Evolutionary conservation across 164 flowering plant species (phyloP).

Genomic region (Magnolia kwangsiensis): DNA sequence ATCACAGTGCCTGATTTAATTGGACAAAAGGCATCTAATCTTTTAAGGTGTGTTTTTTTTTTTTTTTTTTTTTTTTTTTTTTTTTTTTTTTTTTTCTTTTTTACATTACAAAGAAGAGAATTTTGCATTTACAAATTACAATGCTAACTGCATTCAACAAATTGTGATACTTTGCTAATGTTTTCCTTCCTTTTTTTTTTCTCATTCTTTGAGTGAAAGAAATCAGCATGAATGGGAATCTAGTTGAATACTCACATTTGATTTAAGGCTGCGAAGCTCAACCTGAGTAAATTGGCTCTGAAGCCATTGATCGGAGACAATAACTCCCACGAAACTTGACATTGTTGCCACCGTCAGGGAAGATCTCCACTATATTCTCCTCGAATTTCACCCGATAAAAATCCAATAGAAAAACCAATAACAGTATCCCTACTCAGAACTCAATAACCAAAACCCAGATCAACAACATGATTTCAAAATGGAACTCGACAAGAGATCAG

Average conservation of each 20-base stretch:
- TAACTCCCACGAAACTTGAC: conserved; percentile 63
- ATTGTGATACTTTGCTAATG: too few species aligned
- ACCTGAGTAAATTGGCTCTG: conserved; percentile 83
- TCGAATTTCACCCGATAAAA: conserved; percentile 6
- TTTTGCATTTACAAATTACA: background rate
- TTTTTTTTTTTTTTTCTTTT: too few species aligned
- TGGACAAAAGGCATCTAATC: background rate
- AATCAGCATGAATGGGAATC: background rate
- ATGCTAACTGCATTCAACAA: background rate
- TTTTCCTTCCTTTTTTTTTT: too few species aligned
- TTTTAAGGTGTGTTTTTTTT: too few species aligned
- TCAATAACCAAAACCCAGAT: conserved; percentile 3
- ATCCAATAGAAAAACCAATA: conserved; percentile 1
- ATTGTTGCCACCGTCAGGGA: conserved; percentile 25
- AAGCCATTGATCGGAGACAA: conserved; percentile 77
- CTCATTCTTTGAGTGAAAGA: background rate
- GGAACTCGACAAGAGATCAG: background rate
- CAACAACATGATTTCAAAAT: conserved; percentile 12
- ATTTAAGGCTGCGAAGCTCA: conserved; percentile 60
- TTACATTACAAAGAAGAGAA: background rate
- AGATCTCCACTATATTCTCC: background rate
- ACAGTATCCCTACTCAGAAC: background rate
- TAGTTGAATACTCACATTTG: conserved; percentile 36
- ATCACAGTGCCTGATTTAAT: background rate
- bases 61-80: too few species aligned